phyloP scores from a whole-genome alignment of 23 red algal genomes.

The Gracilaria caudata region DNA sequence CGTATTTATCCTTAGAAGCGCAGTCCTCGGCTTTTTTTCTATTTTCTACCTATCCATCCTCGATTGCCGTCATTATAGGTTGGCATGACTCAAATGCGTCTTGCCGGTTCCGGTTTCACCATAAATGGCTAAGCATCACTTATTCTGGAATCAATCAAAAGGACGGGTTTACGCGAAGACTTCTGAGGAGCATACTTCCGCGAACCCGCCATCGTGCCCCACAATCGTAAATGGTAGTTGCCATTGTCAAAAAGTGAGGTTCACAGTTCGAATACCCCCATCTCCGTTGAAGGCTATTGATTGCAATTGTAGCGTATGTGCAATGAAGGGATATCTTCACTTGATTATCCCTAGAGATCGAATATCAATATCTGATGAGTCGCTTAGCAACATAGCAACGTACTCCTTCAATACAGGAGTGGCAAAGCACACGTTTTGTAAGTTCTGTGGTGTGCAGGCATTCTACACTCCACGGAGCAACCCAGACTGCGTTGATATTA shows the following conservation, averaged over 20 bases:
- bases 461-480: constrained; percentile 55
- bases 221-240: constrained; percentile 26
- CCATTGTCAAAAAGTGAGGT: constrained; percentile 33
- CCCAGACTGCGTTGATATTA: constrained; percentile 48
- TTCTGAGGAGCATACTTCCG: neutral
- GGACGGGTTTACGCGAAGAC: neutral
- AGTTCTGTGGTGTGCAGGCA: constrained; percentile 45
- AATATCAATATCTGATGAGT: neutral
- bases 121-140: neutral
- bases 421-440: constrained; percentile 59
- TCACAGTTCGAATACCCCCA: constrained; percentile 16
- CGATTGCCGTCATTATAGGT: too few relatives aligned
- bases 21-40: too few relatives aligned
- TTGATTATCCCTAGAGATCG: constrained; percentile 36
- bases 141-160: constrained; percentile 21
- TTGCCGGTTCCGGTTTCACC: neutral
- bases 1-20: neutral
- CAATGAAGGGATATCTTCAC: constrained; percentile 62
- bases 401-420: constrained; percentile 50
- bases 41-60: neutral
- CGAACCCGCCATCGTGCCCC: neutral
- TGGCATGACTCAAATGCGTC: neutral
- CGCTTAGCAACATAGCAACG: neutral
- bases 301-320: constrained; percentile 50
- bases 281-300: constrained; percentile 18